Percentiles rank a stretch among this genome's conserved stretches.
These are phyloP conservation scores for Populus tremula DNA, from an alignment of 345 rosid species.

Conservation along the genomic window DNA sequence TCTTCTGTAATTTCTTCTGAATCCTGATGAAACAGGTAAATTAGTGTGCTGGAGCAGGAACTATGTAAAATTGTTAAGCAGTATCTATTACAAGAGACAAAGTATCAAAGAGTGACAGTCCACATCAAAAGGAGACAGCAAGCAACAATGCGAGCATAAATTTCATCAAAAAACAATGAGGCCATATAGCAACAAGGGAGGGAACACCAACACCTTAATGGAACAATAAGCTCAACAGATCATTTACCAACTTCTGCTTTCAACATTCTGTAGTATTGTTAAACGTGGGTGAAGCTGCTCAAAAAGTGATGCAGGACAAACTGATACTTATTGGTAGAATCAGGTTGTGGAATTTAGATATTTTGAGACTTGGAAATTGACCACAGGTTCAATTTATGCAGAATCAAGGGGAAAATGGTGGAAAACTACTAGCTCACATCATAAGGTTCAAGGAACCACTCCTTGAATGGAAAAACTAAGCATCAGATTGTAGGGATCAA, in stretches of 20 bases:
- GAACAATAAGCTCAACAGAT: neutral
- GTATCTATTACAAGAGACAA: neutral
- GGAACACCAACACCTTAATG: neutral
- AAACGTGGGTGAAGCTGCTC: neutral
- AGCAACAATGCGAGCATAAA: neutral
- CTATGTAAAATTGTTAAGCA: neutral
- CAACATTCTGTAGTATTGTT: neutral
- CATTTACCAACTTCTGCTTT: neutral
- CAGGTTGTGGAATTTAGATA: neutral
- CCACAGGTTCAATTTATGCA: neutral
- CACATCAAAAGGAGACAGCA: neutral
- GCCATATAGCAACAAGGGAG: neutral
- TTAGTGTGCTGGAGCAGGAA: slow-evolving; percentile 4
- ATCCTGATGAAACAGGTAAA: slow-evolving; percentile 48
- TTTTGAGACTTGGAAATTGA: neutral
- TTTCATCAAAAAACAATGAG: neutral
- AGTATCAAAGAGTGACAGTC: neutral
- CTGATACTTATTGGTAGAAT: neutral
- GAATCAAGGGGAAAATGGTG: neutral
- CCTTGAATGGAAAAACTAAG: neutral
- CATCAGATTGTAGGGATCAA: neutral
- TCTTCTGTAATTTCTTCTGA: slow-evolving; percentile 54
- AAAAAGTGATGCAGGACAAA: neutral
- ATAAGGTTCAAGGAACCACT: neutral
- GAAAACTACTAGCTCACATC: neutral